phyloP scores from a whole-genome alignment of 768 basidiomycete species.

The Nidularia sp. region DNA sequence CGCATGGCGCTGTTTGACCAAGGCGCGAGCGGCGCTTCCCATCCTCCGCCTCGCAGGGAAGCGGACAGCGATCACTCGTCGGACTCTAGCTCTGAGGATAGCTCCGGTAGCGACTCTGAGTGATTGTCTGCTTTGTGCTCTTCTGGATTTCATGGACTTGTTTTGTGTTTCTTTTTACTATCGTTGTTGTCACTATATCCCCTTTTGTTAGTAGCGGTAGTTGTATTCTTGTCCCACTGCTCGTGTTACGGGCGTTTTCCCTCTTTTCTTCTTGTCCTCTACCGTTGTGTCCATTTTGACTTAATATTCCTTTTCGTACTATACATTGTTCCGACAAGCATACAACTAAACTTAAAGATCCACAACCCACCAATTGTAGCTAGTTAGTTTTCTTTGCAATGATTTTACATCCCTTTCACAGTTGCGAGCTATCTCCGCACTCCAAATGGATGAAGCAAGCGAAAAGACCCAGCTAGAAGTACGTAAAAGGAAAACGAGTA shows the following conservation, averaged over 20 bases:
- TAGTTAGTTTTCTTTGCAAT: constrained; percentile 40
- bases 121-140: constrained; percentile 26
- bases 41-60: constrained; percentile 31
- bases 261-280: constrained; percentile 14
- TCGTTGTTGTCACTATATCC: constrained; percentile 13
- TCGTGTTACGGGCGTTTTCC: constrained; percentile 8
- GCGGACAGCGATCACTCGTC: constrained; percentile 73
- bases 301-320: constrained; percentile 4
- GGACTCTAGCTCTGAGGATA: constrained; percentile 77
- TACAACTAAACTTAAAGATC: not conserved
- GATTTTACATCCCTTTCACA: too few species aligned
- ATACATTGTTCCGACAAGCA: constrained; percentile 15
- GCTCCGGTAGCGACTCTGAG: constrained; percentile 83
- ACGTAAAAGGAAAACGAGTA: too few species aligned
- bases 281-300: constrained; percentile 20
- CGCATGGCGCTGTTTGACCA: constrained; percentile 83
- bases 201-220: constrained; percentile 18
- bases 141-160: constrained; percentile 10
- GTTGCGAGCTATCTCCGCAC: too few species aligned
- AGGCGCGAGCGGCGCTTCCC: constrained; percentile 32
- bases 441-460: too few species aligned
- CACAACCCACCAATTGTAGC: constrained; percentile 43
- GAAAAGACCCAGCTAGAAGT: too few species aligned
- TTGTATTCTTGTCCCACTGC: constrained; percentile 17
- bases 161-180: constrained; percentile 11